Base-by-base conservation (phyloP, 768 basidiomycete genomes). In the Rhizopogon roseolus region DNA sequence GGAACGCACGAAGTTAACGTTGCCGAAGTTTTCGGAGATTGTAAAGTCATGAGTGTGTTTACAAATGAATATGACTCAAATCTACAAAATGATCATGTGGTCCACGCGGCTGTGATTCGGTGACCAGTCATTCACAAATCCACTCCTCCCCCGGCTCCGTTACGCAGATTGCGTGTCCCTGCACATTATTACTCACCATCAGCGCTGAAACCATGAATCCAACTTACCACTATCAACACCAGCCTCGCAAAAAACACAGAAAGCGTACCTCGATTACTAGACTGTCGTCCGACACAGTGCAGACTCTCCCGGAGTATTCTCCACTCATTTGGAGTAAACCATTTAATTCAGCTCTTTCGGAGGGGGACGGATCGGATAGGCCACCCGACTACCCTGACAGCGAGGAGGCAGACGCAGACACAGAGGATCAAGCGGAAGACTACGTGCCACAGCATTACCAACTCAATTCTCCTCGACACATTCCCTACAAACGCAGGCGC, bases 341-440 rank as follows among this genome's bases (percentile, higher is more conserved):
- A 28, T 48, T 53, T 49, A 53, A 17, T 50, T 50, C 52, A 27
- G 46, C 39, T 62, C 67, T 28, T 40, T 68, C 58, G 55, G 60
- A 64, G 32, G 71, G 62, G 41, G 58, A 62, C 7, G 70, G 75
- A n/a, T 77, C 71, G 39, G 86, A 88, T 67, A 74, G 70, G 37
- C 87, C 88, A 14, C 88, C 88, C 36, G 86, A 87, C 63, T 90
- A 90, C 61, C 81, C 86, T 44, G 84, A 87, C 62, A 86, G 86
- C 54, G 84, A 89, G 64, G 88, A 90, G 62, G 86, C 80, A 14
- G 88, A 90, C 74, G 81, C 78, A 38, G 86, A 89, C 62, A 80
- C 82, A 1, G 81, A 83, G 64, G 69, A 73, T 41, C 60, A 60
- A 50, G 64, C 55, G 28, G 36, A 62, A 29, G 53, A 59, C 49